Percentiles rank a stretch among this genome's conserved stretches.
Evolutionary conservation across 495 filamentous ascomycete species (phyloP).

Genomic region (Lindgomyces ingoldianus): DNA sequence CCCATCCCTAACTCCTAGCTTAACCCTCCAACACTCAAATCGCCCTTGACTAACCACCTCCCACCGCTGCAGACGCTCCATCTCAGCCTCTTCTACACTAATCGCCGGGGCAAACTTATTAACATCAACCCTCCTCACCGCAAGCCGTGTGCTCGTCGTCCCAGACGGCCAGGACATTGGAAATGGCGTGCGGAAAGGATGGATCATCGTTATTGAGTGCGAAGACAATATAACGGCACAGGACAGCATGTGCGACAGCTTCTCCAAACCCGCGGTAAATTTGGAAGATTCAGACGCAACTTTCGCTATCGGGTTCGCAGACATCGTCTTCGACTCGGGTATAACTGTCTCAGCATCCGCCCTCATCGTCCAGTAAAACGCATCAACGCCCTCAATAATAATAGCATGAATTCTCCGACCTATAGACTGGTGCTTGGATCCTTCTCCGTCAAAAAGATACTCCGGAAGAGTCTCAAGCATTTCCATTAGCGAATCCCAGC

Average conservation of each 20-base stretch:
- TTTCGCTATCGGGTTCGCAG: background rate
- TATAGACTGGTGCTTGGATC: slow-evolving; percentile 52
- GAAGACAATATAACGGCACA: slow-evolving; percentile 10
- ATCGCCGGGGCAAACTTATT: slow-evolving; percentile 56
- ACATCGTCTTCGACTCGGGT: background rate
- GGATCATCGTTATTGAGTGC: background rate
- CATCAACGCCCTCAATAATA: slow-evolving; percentile 55
- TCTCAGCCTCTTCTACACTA: slow-evolving; percentile 57
- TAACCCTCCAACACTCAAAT: slow-evolving; percentile 36
- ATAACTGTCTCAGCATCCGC: slow-evolving; percentile 18
- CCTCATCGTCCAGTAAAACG: slow-evolving; percentile 62
- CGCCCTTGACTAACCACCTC: slow-evolving; percentile 45
- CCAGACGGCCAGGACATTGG: slow-evolving; percentile 53
- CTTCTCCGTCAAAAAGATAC: slow-evolving; percentile 54
- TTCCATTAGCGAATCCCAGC: slow-evolving; percentile 53
- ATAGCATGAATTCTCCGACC: slow-evolving; percentile 53
- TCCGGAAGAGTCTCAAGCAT: slow-evolving; percentile 52
- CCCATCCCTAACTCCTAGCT: background rate
- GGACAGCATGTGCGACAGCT: slow-evolving; percentile 14
- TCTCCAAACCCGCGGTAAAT: background rate
- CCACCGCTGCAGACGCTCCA: slow-evolving; percentile 52
- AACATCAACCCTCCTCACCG: slow-evolving; percentile 51
- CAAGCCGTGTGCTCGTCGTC: slow-evolving; percentile 49
- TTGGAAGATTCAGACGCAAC: background rate
- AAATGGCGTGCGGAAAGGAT: slow-evolving; percentile 29